Conservation (phyloP, 768 basidiomycete species). For the Lepiota venenata region DNA sequence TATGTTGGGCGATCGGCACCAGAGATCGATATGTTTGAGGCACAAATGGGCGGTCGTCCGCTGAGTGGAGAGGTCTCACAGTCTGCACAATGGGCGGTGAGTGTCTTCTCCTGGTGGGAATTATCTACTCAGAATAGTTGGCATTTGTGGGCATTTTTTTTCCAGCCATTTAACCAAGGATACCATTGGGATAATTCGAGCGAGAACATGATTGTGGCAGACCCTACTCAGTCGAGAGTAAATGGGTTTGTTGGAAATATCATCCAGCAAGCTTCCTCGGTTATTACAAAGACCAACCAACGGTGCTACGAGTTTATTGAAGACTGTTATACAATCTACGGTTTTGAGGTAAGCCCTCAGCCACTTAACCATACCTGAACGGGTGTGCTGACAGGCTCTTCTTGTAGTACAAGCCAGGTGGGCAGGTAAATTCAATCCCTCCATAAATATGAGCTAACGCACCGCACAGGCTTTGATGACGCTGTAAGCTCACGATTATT, state of each 20-base stretch:
- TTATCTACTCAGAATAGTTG: conserved; percentile 6
- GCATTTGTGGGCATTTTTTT: not conserved
- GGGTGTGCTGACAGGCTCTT: too few species aligned
- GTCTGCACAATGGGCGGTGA: conserved; percentile 73
- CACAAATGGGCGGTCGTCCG: conserved; percentile 47
- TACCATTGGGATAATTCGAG: conserved; percentile 68
- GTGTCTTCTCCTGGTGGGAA: conserved; percentile 16
- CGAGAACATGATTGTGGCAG: conserved; percentile 47
- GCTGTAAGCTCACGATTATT: conserved; percentile 36
- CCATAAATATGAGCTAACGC: not conserved
- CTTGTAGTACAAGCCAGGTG: conserved; percentile 38
- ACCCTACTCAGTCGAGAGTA: conserved; percentile 49
- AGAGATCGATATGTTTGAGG: conserved; percentile 88
- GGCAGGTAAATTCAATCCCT: not conserved
- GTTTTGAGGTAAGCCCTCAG: conserved; percentile 56
- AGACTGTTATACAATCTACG: conserved; percentile 67
- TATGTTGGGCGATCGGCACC: conserved; percentile 80
- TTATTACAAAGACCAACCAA: conserved; percentile 64
- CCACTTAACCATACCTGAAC: not conserved
- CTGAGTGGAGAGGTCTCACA: conserved; percentile 71
- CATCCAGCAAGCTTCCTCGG: conserved; percentile 76
- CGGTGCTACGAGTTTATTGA: conserved; percentile 59
- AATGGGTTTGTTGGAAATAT: conserved; percentile 68
- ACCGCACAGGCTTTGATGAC: conserved; percentile 50
- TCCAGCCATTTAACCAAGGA: conserved; percentile 69